Evolutionary conservation across 1,139 yeast species (phyloP).

Genomic region (Arxiozyma telluris): DNA sequence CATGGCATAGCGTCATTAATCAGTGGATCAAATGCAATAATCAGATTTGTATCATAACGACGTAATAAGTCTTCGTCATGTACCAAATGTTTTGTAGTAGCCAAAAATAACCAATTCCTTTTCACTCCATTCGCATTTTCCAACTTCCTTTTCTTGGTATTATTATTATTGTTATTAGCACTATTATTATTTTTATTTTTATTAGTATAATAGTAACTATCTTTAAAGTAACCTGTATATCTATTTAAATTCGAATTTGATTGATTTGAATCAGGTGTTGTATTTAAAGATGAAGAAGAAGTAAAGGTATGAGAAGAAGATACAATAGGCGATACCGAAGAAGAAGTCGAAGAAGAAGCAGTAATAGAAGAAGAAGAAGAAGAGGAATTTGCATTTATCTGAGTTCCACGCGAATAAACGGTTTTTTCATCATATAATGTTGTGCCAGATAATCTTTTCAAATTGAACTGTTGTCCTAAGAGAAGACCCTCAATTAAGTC

Average conservation of each 20-base stretch:
- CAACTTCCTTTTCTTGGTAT: constrained; percentile 1
- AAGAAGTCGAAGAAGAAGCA: not conserved
- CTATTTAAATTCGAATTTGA: not conserved
- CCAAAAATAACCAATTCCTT: constrained; percentile 34
- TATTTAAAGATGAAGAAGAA: constrained; percentile 19
- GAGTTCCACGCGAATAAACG: constrained; percentile 5
- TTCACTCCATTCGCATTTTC: constrained; percentile 8
- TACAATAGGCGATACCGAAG: constrained; percentile 7
- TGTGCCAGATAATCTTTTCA: constrained; percentile 53
- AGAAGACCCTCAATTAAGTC: constrained; percentile 62
- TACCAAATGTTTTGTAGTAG: constrained; percentile 36
- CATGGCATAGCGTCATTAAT: constrained; percentile 36
- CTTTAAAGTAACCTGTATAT: constrained; percentile 32
- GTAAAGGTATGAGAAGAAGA: constrained; percentile 19
- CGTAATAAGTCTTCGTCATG: constrained; percentile 27
- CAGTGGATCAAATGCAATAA: constrained; percentile 52
- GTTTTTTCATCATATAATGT: constrained; percentile 41
- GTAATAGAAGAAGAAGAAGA: not conserved
- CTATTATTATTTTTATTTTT: constrained; percentile 17
- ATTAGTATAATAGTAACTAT: constrained; percentile 34
- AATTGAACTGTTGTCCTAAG: constrained; percentile 50
- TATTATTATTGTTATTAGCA: constrained; percentile 2
- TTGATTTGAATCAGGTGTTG: not conserved
- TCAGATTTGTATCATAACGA: constrained; percentile 34
- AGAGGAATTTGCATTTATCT: not conserved